Evolutionary conservation across 306 rosid genomes (phyloP).

Genomic region (Neltuma alba): DNA sequence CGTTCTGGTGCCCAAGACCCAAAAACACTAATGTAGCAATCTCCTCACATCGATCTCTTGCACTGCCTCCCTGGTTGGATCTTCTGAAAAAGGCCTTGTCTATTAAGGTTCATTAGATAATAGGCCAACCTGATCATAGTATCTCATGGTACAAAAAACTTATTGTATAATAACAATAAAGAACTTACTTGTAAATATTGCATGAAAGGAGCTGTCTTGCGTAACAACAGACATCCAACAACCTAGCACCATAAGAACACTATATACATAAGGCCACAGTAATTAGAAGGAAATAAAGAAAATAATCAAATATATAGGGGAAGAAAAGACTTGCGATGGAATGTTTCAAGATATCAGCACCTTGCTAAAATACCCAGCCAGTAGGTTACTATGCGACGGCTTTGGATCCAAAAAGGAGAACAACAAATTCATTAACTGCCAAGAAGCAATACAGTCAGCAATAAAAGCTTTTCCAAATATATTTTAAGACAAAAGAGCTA

Average conservation of each 20-base stretch:
- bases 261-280: constrained; percentile 27
- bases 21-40: background rate
- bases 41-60: background rate
- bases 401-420: constrained; percentile 94
- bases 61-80: background rate
- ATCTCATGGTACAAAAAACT: background rate
- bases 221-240: constrained; percentile 91
- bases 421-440: constrained; percentile 88
- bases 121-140: constrained; percentile 3
- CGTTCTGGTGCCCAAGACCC: background rate
- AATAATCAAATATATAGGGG: background rate
- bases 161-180: constrained; percentile 12
- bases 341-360: constrained; percentile 48
- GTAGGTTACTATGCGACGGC: constrained; percentile 71
- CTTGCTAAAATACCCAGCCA: constrained; percentile 99
- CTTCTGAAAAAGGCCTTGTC: background rate
- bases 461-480: background rate
- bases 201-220: constrained; percentile 93
- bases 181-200: constrained; percentile 86
- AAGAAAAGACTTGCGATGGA: background rate
- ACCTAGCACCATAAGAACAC: constrained; percentile 69
- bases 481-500: constrained; percentile 18
- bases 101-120: background rate
- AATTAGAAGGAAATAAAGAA: constrained; percentile 16
- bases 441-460: constrained; percentile 49